phyloP scores from a whole-genome alignment of 179 eudicot species.

The Vitellaria paradoxa region DNA sequence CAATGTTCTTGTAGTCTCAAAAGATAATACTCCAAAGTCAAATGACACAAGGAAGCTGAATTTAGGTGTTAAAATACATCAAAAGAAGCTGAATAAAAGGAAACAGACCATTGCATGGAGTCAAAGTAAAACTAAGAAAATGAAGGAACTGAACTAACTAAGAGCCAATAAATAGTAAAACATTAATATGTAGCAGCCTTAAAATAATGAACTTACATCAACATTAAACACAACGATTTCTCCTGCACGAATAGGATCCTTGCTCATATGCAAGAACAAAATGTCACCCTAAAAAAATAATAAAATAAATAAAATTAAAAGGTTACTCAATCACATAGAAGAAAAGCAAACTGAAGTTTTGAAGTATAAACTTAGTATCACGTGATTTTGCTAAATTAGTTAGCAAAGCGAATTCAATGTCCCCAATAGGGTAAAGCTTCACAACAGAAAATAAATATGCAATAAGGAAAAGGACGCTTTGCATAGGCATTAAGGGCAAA shows the following conservation, averaged over 20 bases:
- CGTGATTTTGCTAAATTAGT: background rate
- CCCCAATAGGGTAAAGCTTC: background rate
- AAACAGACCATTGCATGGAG: background rate
- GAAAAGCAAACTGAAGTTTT: conserved; percentile 1
- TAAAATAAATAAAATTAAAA: background rate
- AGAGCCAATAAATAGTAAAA: background rate
- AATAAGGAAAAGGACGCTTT: background rate
- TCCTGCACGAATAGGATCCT: conserved; percentile 97
- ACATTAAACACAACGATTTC: conserved; percentile 95
- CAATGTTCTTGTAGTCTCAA: background rate
- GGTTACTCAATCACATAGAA: background rate
- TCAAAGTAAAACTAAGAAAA: background rate
- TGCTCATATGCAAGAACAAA: conserved; percentile 88
- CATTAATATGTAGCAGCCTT: background rate
- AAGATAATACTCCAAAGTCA: background rate
- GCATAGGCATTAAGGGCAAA: background rate
- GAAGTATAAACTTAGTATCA: background rate
- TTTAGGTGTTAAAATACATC: background rate
- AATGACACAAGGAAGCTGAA: background rate
- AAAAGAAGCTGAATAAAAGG: background rate
- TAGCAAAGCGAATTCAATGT: background rate
- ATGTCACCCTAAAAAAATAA: conserved; percentile 82
- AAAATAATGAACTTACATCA: conserved; percentile 54
- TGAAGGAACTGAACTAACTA: background rate
- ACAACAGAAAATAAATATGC: background rate